phyloP scores from a whole-genome alignment of 495 filamentous ascomycete species.

The Glarea lozoyensis region DNA sequence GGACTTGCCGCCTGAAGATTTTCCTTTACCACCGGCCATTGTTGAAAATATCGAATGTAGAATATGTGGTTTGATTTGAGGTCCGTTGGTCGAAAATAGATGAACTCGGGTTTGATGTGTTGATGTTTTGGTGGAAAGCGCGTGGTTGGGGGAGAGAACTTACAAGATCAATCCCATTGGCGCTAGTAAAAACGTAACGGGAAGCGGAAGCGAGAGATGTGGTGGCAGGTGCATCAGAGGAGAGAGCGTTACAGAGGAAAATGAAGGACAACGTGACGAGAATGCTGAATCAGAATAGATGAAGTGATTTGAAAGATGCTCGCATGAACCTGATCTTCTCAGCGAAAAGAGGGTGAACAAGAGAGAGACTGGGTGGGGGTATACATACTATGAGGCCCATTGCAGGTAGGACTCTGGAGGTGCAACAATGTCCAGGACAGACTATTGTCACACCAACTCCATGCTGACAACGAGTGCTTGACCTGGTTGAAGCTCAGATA shows the following conservation, averaged over 20 bases:
- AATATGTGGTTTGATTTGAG: not conserved
- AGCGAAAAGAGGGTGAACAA: not conserved
- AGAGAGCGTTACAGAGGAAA: slow-evolving; percentile 7
- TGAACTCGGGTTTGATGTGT: slow-evolving; percentile 1
- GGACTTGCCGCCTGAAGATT: slow-evolving; percentile 83
- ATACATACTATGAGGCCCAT: slow-evolving; percentile 7
- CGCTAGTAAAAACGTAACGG: slow-evolving; percentile 9
- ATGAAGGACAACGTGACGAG: not conserved
- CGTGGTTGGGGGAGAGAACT: slow-evolving; percentile 11
- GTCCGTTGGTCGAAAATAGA: not conserved
- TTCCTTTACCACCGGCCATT: slow-evolving; percentile 88
- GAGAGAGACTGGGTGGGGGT: slow-evolving; percentile 2
- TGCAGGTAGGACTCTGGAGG: not conserved
- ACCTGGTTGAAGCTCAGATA: not conserved
- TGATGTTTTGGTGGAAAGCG: slow-evolving; percentile 16
- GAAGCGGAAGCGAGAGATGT: slow-evolving; percentile 12
- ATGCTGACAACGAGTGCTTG: slow-evolving; percentile 7
- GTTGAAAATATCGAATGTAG: slow-evolving; percentile 20
- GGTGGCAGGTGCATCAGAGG: not conserved
- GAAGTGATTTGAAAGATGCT: not conserved
- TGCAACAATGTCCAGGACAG: slow-evolving; percentile 2
- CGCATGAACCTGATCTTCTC: no score
- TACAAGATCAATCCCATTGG: slow-evolving; percentile 11
- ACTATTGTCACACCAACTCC: slow-evolving; percentile 13
- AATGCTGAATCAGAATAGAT: not conserved